phyloP scores from a whole-genome alignment of 305 asterid genomes.

The Fraxinus latifolia region DNA sequence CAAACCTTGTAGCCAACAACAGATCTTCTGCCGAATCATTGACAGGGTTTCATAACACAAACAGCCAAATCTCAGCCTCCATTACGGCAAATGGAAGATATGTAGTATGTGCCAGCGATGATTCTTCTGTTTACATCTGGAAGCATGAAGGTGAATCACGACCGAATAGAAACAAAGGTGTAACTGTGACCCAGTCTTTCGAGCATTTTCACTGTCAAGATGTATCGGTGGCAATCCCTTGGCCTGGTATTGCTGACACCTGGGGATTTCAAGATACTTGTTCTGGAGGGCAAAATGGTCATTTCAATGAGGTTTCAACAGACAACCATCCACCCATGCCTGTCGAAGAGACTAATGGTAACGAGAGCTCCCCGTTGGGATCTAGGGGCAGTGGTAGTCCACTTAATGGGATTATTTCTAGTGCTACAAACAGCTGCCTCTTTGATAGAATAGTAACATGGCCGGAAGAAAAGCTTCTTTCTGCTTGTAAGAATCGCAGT shows the following conservation, averaged over 20 bases:
- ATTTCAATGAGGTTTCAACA: conserved; percentile 44
- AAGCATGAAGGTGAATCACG: conserved; percentile 77
- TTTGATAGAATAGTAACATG: conserved; percentile 77
- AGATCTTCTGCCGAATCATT: neutral
- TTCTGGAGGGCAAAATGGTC: conserved; percentile 39
- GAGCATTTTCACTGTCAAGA: conserved; percentile 93
- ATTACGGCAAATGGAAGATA: neutral
- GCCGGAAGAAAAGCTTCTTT: conserved; percentile 83
- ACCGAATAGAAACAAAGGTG: conserved; percentile 75
- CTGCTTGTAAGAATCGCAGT: conserved; percentile 56
- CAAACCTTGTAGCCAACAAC: neutral
- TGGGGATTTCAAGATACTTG: conserved; percentile 38
- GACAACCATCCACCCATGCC: conserved; percentile 61
- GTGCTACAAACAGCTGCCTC: conserved; percentile 59
- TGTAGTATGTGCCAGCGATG: conserved; percentile 7
- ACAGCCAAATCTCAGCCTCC: conserved; percentile 17
- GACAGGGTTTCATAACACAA: conserved; percentile 15
- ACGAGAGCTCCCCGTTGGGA: conserved; percentile 46
- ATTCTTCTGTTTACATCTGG: conserved; percentile 40
- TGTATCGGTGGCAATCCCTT: conserved; percentile 87
- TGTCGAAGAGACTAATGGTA: conserved; percentile 48
- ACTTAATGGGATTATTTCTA: conserved; percentile 51
- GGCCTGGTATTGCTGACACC: conserved; percentile 68
- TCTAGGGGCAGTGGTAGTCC: conserved; percentile 65
- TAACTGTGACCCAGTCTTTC: conserved; percentile 64